These are phyloP conservation scores for Orobanche coerulescens DNA, from an alignment of 257 asterid genomes.

Conservation along the genomic window DNA sequence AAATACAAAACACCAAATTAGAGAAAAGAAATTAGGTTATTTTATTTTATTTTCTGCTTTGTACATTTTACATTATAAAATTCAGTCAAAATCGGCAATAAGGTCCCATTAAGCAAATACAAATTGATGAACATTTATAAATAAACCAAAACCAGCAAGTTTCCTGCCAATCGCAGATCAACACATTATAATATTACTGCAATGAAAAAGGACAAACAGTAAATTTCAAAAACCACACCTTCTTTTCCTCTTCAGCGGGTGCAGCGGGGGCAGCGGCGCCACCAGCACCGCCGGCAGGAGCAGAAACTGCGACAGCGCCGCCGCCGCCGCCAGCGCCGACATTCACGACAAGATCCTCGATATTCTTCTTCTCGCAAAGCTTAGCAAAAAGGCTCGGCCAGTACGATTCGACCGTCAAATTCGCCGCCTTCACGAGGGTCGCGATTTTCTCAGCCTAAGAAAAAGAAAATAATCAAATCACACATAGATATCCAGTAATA, in stretches of 20 bases:
- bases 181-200: too few relatives aligned
- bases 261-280: slow-evolving; percentile 55
- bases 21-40: too few relatives aligned
- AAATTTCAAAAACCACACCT: slow-evolving; percentile 24
- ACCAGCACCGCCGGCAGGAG: slow-evolving; percentile 33
- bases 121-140: not conserved
- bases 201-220: not conserved
- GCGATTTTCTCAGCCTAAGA: slow-evolving; percentile 60
- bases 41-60: too few relatives aligned
- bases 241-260: slow-evolving; percentile 44
- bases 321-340: slow-evolving; percentile 69
- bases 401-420: slow-evolving; percentile 55
- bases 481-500: not conserved
- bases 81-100: not conserved
- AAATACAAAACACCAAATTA: not conserved
- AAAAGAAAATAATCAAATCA: not conserved
- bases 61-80: not conserved
- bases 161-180: not conserved
- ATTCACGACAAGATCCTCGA: slow-evolving; percentile 51
- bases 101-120: not conserved
- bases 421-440: slow-evolving; percentile 46
- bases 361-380: slow-evolving; percentile 61
- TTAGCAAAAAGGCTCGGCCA: slow-evolving; percentile 69
- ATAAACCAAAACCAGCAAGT: not conserved
- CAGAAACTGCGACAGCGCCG: slow-evolving; percentile 41